Percentiles rank a stretch among this genome's conserved stretches.
Evolutionary conservation across 1,139 yeast genomes (phyloP).

Genomic region (Magnusiomyces suaveolens): DNA sequence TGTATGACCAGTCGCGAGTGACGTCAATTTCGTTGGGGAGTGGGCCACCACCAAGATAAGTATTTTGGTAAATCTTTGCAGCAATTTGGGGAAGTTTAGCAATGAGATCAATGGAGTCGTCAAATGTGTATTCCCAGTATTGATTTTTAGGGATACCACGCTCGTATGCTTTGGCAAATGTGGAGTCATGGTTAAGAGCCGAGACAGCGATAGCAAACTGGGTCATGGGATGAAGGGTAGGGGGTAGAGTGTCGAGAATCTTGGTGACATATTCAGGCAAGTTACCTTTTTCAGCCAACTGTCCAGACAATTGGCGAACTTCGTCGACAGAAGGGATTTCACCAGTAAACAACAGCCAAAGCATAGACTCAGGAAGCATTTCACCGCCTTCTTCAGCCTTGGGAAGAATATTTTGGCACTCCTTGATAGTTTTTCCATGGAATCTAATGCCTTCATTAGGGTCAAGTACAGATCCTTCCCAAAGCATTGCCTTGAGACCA

Average conservation of each 20-base stretch:
- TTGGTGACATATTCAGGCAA: constrained; percentile 82
- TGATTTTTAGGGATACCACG: constrained; percentile 76
- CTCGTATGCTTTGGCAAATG: constrained; percentile 86
- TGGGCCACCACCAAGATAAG: constrained; percentile 72
- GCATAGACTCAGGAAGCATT: constrained; percentile 72
- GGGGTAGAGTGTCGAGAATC: constrained; percentile 73
- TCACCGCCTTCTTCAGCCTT: constrained; percentile 44
- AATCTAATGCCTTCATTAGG: constrained; percentile 46
- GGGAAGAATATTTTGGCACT: constrained; percentile 41
- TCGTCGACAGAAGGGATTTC: constrained; percentile 74
- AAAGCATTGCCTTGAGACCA: constrained; percentile 41
- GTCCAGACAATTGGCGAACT: constrained; percentile 65
- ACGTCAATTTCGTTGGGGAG: constrained; percentile 58
- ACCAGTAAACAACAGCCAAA: constrained; percentile 88
- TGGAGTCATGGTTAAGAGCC: constrained; percentile 83
- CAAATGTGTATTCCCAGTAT: constrained; percentile 89
- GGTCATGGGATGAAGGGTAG: constrained; percentile 93
- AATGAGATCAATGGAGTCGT: constrained; percentile 78
- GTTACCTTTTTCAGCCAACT: constrained; percentile 72
- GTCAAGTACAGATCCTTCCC: constrained; percentile 49
- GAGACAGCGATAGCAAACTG: constrained; percentile 90
- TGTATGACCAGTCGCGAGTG: constrained; percentile 82
- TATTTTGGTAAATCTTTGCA: constrained; percentile 87
- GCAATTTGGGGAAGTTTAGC: constrained; percentile 91
- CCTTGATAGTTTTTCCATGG: constrained; percentile 45